phyloP scores from a whole-genome alignment of 768 basidiomycete species.

The Xerocomus brunneocitrinus region DNA sequence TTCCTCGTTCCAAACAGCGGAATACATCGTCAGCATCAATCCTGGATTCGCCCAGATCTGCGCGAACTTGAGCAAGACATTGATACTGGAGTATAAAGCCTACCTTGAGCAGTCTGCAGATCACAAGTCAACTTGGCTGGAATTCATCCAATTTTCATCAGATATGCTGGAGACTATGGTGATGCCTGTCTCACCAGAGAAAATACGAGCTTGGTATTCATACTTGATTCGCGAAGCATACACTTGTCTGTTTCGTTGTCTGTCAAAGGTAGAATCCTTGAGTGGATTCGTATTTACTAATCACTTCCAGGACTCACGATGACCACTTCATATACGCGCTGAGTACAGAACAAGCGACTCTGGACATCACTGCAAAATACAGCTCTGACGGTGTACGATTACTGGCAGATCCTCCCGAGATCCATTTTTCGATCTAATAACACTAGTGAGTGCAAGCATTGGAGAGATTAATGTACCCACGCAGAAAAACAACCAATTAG shows the following conservation, averaged over 20 bases:
- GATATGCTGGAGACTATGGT: too few species aligned
- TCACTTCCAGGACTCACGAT: conserved; percentile 13
- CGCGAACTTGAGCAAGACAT: background rate
- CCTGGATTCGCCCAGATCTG: conserved; percentile 5
- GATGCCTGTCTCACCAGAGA: conserved; percentile 8
- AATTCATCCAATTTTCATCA: background rate
- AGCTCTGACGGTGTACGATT: conserved; percentile 1
- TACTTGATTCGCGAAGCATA: conserved; percentile 21
- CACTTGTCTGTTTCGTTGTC: background rate
- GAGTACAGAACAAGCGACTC: conserved; percentile 15
- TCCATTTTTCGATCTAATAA: conserved; percentile 19
- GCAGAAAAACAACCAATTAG: conserved; percentile 18
- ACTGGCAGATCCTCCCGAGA: conserved; percentile 1
- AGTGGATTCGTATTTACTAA: too few species aligned
- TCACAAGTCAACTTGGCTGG: conserved; percentile 18
- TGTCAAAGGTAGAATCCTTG: background rate
- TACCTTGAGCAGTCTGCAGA: conserved; percentile 23
- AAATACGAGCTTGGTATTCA: conserved; percentile 17
- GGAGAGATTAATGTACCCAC: conserved; percentile 6
- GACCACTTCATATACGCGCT: conserved; percentile 12
- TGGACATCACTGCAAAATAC: conserved; percentile 9
- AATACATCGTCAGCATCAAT: conserved; percentile 1
- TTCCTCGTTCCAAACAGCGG: conserved; percentile 7
- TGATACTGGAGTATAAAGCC: background rate
- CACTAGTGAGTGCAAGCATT: background rate